phyloP scores from a whole-genome alignment of 1,139 yeast genomes.

The Candida sp. region DNA sequence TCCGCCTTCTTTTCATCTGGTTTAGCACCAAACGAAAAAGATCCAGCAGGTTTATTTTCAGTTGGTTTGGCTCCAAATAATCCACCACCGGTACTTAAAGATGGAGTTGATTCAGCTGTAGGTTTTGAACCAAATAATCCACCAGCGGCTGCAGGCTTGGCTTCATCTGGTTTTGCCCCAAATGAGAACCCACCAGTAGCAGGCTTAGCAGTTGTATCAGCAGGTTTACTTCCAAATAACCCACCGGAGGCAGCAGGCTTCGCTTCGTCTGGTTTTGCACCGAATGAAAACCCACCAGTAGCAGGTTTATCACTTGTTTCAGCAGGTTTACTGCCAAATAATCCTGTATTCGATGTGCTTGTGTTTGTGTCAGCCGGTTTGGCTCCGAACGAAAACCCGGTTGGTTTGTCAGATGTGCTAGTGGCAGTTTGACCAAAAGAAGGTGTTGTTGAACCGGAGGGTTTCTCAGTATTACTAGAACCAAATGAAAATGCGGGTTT shows the following conservation, averaged over 20 bases:
- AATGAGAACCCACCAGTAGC: no score
- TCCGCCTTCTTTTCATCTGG: constrained; percentile 11
- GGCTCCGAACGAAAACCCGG: constrained; percentile 10
- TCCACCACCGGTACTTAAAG: constrained; percentile 4
- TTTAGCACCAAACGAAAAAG: constrained; percentile 21
- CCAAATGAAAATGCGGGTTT: constrained; percentile 5
- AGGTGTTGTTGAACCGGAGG: constrained; percentile 5
- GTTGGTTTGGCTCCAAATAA: not conserved
- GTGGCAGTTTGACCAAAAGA: constrained; percentile 5
- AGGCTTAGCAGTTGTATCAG: no score
- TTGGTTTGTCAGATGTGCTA: constrained; percentile 9
- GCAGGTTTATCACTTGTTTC: constrained; percentile 13
- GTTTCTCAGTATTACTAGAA: constrained; percentile 6
- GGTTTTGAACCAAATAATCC: constrained; percentile 23
- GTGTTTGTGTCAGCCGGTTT: constrained; percentile 3
- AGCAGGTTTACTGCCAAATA: constrained; percentile 17
- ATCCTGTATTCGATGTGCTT: constrained; percentile 10
- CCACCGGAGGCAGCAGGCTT: constrained; percentile 11
- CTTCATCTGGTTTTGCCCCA: constrained; percentile 21
- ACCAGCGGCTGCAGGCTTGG: constrained; percentile 11
- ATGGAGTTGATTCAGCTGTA: constrained; percentile 13
- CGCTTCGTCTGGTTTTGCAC: constrained; percentile 21
- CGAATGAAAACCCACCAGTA: constrained; percentile 17
- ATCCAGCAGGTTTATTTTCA: constrained; percentile 11
- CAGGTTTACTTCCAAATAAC: constrained; percentile 17